Evolutionary conservation across 768 basidiomycete species (phyloP).

Genomic region (Trichaptum fuscoviolaceum): DNA sequence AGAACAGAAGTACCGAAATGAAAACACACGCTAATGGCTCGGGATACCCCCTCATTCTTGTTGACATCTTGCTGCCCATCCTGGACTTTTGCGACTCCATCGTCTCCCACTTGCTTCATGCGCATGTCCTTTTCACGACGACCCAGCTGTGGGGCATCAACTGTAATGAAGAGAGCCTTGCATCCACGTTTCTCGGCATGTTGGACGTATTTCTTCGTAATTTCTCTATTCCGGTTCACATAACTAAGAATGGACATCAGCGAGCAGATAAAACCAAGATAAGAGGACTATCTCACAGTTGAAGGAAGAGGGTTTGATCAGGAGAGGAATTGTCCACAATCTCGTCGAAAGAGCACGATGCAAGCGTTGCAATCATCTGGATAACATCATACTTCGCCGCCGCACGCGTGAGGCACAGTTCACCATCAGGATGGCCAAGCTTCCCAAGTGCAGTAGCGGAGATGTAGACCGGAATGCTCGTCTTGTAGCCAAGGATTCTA

Average conservation of each 20-base stretch:
- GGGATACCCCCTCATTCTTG: conserved; percentile 40
- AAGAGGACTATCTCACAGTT: conserved; percentile 35
- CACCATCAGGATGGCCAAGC: conserved; percentile 37
- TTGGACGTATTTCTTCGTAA: conserved; percentile 28
- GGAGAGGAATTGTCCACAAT: conserved; percentile 14
- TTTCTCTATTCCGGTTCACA: conserved; percentile 22
- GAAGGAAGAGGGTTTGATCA: conserved; percentile 19
- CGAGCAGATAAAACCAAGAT: background rate
- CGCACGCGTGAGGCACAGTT: conserved; percentile 34
- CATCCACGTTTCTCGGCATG: conserved; percentile 31
- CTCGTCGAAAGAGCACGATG: conserved; percentile 20
- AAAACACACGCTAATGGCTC: conserved; percentile 33
- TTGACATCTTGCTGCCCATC: conserved; percentile 21
- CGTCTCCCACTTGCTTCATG: conserved; percentile 15
- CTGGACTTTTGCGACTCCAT: conserved; percentile 10
- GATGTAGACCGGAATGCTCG: conserved; percentile 32
- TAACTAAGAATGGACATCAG: background rate
- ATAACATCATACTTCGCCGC: conserved; percentile 32
- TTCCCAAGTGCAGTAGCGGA: conserved; percentile 29
- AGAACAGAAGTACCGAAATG: background rate
- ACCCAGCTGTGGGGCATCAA: conserved; percentile 34
- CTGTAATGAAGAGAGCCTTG: conserved; percentile 39
- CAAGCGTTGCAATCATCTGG: conserved; percentile 23
- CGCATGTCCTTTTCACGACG: conserved; percentile 27
- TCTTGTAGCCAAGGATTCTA: conserved; percentile 22